Base-by-base conservation (phyloP, 139 green algal species). In the Chlamydomonas eustigma region DNA sequence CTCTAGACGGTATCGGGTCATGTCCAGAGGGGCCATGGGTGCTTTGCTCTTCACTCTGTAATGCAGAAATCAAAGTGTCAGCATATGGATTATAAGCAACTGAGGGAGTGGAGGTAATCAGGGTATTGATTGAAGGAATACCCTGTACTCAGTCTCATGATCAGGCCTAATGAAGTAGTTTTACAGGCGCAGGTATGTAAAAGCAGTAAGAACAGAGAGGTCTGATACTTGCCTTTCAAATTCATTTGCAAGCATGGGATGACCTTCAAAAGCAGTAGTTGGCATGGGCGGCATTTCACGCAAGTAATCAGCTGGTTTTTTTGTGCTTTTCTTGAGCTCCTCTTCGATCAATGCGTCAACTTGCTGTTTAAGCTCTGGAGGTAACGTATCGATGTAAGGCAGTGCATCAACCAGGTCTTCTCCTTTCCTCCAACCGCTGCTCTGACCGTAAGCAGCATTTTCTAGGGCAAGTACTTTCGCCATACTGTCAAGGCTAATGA, bases 341-440 rank as follows among this genome's bases (percentile, higher is more conserved):
- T 93, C 89, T 68, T 91, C 80, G 30, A 96, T 91, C 6, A 95
- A 70, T n/a, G 76, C 63, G 1, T 94, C 85, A 1, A 93, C 90
- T 31, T 81, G 44, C 4, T 39, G 34, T 69, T 80, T 88, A 25
- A 83, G 83, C 2, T 87, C 82, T 0, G 77, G 39, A 2, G 78
- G 80, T 3, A 94, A 72, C 6, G 65, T 50, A 75, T 96, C 91
- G 0, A 94, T 81, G 39, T 96, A 96, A 0, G 91, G 85, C 8
- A 96, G 83, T 1, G 90, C 85, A 75, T 95, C 89, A 24, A 96
- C 81, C 0, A 95, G 73, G 2, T 92, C 72, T 51, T 91, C 78
- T n/a, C 81, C 80, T 0, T 75, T 77, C 28, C 89, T 67, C 87
- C 86, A 92, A 4, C 66, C 66, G 24, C 32, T 30, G 33, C 33